These are phyloP conservation scores for Apiotrichum mycotoxinovorans DNA, from an alignment of 1,284 basidiomycete genomes.

Conservation along the genomic window DNA sequence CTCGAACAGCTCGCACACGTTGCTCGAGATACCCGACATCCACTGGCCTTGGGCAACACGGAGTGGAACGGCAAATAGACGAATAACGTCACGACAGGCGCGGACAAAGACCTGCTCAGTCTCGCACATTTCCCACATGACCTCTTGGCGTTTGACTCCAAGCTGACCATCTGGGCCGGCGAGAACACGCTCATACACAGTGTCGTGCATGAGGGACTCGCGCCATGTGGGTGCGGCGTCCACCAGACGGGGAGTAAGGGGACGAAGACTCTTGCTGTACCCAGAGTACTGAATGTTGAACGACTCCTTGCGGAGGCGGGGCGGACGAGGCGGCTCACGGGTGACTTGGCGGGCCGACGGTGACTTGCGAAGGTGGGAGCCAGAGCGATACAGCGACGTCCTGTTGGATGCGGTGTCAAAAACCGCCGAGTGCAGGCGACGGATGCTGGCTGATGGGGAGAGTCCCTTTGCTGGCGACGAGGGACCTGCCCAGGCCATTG, in stretches of 20 bases:
- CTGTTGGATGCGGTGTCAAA: neutral
- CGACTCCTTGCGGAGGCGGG: slow-evolving; percentile 30
- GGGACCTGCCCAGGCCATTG: slow-evolving; percentile 2
- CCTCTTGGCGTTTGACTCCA: slow-evolving; percentile 63
- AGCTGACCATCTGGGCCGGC: slow-evolving; percentile 45
- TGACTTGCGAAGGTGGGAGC: slow-evolving; percentile 8
- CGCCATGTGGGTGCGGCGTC: slow-evolving; percentile 29
- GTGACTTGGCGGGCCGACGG: slow-evolving; percentile 5
- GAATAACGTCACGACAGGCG: slow-evolving; percentile 61
- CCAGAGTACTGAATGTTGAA: slow-evolving; percentile 39
- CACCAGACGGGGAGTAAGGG: neutral
- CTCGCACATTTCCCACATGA: slow-evolving; percentile 64
- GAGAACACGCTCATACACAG: slow-evolving; percentile 22
- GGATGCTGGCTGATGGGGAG: neutral
- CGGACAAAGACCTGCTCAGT: slow-evolving; percentile 68
- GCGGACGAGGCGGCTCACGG: slow-evolving; percentile 30
- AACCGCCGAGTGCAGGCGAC: neutral
- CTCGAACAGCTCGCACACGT: slow-evolving; percentile 69
- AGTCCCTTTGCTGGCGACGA: neutral
- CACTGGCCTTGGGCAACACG: slow-evolving; percentile 65
- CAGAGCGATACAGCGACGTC: slow-evolving; percentile 2
- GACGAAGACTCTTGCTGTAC: slow-evolving; percentile 31
- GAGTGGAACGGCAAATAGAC: slow-evolving; percentile 69
- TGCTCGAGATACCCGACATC: slow-evolving; percentile 69
- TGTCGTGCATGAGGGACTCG: slow-evolving; percentile 25